Base-by-base conservation (phyloP, 345 rosid genomes). In the Hevea brasiliensis region DNA sequence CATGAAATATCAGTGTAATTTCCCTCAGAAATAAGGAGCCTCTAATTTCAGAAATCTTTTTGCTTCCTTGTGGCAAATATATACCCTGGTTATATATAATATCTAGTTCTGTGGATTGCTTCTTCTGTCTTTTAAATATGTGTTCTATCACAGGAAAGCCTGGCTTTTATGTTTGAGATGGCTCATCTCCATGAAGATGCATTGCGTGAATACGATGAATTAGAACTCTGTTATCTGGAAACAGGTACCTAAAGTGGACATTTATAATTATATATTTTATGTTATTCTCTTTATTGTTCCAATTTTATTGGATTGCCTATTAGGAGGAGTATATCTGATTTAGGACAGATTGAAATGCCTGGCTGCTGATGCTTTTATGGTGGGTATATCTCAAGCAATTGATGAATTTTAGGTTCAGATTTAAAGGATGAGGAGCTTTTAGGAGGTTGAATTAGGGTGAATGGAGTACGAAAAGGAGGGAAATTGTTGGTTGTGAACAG, bases 111-210 rank as follows among this genome's bases (percentile, higher is more conserved):
- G 13, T 48, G 26, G 20, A 68, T 76, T 58, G 54, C 72, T 74
- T 41, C 29, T 48, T 32, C n/a, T 4, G n/a, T 40, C 45, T 32
- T 56, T 71, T 65, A 15, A 68, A 70, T 65, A 54, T 75, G 65
- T 40, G 21, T 80, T 70, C 47, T 68, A 41, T 70, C 45, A 73
- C 90, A 95, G 99, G 99, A 92, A 87, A 95, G 98, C 86, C 83
- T 95, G 87, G 99, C 99, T 72, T 95, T 95, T 83, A 90, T 92
- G 86, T 91, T 95, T 85, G 99, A 95, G 84, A 90, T 95, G 94
- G 92, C 98, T 76, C 87, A 90, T 77, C 94, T 95, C 81, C 86
- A 90, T 77, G 99, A 95, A 77, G 99, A 95, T 81, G 99, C 98
- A 51, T 74, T 95, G 61, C 90, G 98, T 67, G 98, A 95, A 85